These are phyloP conservation scores for Lipomyces kockii DNA, from an alignment of 805 yeast species.

Conservation along the genomic window DNA sequence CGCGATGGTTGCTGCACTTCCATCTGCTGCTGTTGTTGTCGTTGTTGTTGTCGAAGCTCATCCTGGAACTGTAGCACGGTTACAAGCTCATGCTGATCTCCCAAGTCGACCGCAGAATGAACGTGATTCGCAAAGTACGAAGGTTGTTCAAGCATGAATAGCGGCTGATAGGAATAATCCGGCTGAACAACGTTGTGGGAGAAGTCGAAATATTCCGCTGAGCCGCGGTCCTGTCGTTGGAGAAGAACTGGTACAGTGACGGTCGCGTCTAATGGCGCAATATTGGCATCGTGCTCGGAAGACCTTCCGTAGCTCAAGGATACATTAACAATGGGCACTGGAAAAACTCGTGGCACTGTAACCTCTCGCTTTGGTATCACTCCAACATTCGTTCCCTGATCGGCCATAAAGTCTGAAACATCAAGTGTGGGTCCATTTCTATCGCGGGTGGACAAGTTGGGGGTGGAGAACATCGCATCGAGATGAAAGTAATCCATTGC, in stretches of 20 bases:
- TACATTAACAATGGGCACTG: neutral
- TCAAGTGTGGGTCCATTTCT: neutral
- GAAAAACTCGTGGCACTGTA: neutral
- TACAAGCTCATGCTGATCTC: conserved; percentile 1
- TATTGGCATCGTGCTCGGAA: neutral
- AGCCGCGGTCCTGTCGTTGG: neutral
- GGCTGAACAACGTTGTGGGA: neutral
- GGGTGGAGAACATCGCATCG: neutral
- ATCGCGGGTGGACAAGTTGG: neutral
- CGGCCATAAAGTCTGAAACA: neutral
- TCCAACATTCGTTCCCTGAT: neutral
- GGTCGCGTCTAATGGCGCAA: neutral
- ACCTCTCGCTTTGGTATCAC: neutral
- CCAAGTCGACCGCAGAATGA: neutral
- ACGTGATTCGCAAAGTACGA: neutral
- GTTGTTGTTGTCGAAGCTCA: neutral
- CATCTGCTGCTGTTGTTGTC: too few relatives aligned
- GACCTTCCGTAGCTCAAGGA: neutral
- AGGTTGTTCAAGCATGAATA: neutral
- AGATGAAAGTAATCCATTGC: neutral
- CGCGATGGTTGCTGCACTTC: neutral
- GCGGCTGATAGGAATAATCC: neutral
- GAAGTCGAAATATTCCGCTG: neutral
- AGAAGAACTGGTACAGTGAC: neutral
- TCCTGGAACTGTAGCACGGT: neutral